Percentiles rank a stretch among this genome's conserved stretches.
phyloP scores from a whole-genome alignment of 345 rosid species.

The Tarenaya hassleriana region DNA sequence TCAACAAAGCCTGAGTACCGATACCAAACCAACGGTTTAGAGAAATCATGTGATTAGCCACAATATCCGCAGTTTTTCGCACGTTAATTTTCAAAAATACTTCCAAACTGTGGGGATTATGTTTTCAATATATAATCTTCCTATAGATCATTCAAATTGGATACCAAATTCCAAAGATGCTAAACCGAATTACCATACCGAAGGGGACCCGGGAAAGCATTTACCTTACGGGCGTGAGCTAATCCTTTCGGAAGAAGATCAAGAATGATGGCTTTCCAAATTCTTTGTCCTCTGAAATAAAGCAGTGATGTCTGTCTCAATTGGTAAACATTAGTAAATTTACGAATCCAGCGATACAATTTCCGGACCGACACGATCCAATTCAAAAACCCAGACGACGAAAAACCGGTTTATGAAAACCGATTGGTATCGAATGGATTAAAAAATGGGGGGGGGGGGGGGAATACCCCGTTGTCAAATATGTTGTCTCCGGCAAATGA shows the following conservation, averaged over 20 bases:
- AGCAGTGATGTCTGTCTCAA: constrained; percentile 64
- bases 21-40: neutral
- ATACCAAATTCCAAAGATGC: neutral
- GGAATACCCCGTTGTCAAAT: constrained; percentile 59
- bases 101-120: no score
- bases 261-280: constrained; percentile 76
- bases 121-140: no score
- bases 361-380: constrained; percentile 8
- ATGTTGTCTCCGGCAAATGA: constrained; percentile 76
- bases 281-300: constrained; percentile 86
- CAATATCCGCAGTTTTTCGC: no score
- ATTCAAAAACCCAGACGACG: no score
- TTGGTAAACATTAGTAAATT: constrained; percentile 3
- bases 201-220: constrained; percentile 3
- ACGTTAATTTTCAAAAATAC: no score
- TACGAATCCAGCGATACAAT: neutral
- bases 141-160: no score
- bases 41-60: no score
- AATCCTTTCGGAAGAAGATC: constrained; percentile 88
- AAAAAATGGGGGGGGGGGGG: constrained; percentile 4
- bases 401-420: constrained; percentile 6
- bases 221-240: constrained; percentile 60
- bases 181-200: constrained; percentile 8
- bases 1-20: constrained; percentile 67
- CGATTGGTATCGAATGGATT: no score